Evolutionary conservation across 441 rosid species (phyloP).

Genomic region (Lepidium campestre): DNA sequence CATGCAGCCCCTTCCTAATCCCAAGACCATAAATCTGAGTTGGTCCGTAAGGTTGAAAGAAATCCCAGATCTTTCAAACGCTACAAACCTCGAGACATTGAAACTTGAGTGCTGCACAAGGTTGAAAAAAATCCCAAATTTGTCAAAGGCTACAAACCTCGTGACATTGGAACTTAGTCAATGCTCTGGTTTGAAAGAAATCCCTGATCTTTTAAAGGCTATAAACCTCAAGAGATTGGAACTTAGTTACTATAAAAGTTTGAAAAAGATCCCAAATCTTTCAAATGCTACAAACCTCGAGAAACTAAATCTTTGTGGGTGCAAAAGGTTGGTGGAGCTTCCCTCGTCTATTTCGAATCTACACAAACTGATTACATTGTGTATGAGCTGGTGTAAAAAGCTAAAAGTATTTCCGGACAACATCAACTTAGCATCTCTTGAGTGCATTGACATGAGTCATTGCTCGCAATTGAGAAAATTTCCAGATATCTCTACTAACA

Average conservation of each 20-base stretch:
- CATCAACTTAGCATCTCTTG: conserved; percentile 14
- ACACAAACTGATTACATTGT: too few relatives aligned
- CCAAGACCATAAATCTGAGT: neutral
- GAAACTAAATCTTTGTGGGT: conserved; percentile 1
- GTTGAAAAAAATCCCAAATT: too few relatives aligned
- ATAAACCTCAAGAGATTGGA: conserved; percentile 23
- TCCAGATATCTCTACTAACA: conserved; percentile 2
- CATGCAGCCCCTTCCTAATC: conserved; percentile 5
- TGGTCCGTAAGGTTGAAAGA: too few relatives aligned
- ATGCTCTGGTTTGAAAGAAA: too few relatives aligned
- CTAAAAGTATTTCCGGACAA: neutral
- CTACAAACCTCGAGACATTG: too few relatives aligned
- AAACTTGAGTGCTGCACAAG: too few relatives aligned
- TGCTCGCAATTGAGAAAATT: neutral
- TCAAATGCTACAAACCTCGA: conserved; percentile 18
- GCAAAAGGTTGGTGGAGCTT: conserved; percentile 23
- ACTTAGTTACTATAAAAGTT: conserved; percentile 1
- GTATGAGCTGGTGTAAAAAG: neutral
- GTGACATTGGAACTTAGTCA: too few relatives aligned
- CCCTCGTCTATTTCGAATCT: conserved; percentile 14
- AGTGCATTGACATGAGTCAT: neutral
- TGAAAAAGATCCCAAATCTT: conserved; percentile 29
- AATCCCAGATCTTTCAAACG: too few relatives aligned
- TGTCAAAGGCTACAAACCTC: too few relatives aligned
- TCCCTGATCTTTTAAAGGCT: too few relatives aligned